Evolutionary conservation across 2,329 filamentous ascomycete species (phyloP).

Genomic region (Microsporum canis): DNA sequence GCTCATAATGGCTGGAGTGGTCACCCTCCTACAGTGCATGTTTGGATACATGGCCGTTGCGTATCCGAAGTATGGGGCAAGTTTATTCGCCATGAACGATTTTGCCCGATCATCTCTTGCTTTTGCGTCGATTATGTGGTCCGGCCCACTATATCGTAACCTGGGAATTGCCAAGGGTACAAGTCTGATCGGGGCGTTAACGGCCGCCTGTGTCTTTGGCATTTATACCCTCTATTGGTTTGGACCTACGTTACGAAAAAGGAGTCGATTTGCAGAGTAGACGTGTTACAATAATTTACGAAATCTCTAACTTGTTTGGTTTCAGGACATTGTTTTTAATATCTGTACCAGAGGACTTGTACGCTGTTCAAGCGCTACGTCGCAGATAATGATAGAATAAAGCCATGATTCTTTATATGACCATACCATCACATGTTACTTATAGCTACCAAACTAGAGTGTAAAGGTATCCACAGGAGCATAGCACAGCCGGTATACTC

Average conservation of each 20-base stretch:
- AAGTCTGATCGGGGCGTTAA: neutral
- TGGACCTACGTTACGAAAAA: neutral
- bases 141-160: neutral
- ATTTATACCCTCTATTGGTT: neutral
- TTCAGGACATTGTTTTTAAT: neutral
- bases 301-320: neutral
- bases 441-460: too few relatives aligned
- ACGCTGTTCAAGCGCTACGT: too few relatives aligned
- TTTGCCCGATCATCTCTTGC: constrained; percentile 14
- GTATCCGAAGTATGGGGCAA: constrained; percentile 27
- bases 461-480: neutral
- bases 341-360: too few relatives aligned
- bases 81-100: constrained; percentile 33
- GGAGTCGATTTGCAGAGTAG: neutral
- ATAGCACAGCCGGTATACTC: too few relatives aligned
- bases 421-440: too few relatives aligned
- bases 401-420: too few relatives aligned
- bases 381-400: too few relatives aligned
- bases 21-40: constrained; percentile 12
- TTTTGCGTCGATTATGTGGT: constrained; percentile 1
- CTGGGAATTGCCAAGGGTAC: neutral
- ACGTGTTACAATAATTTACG: neutral
- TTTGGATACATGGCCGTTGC: constrained; percentile 23
- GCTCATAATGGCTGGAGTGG: constrained; percentile 32
- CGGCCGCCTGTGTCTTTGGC: neutral